A percentile compares a stretch with the other conserved stretches of the same genome.
Conservation (phyloP, 129 eudicot species). For the Escallonia rubra region DNA sequence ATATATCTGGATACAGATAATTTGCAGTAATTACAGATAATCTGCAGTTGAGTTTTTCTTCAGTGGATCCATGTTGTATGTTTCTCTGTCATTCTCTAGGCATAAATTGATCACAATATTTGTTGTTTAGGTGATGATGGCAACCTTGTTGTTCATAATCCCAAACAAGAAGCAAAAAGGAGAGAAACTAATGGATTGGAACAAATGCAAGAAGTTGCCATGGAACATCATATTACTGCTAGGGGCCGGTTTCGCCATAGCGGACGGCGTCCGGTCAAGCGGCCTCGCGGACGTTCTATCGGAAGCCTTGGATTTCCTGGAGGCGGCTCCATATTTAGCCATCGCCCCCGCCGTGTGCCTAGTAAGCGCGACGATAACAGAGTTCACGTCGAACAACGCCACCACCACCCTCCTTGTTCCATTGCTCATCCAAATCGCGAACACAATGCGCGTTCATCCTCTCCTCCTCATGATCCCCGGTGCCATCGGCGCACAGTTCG, state of each 20-base stretch:
- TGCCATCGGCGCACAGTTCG: constrained; percentile 75
- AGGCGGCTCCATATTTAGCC: constrained; percentile 53
- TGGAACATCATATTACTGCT: constrained; percentile 75
- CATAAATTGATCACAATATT: neutral
- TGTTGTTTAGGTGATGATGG: constrained; percentile 65
- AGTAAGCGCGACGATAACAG: constrained; percentile 56
- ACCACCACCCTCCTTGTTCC: constrained; percentile 74
- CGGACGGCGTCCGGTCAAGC: constrained; percentile 77
- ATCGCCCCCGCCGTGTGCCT: constrained; percentile 59
- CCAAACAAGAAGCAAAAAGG: constrained; percentile 78
- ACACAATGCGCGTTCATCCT: constrained; percentile 63
- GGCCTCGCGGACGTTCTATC: constrained; percentile 71
- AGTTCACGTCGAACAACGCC: constrained; percentile 84
- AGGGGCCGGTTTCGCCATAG: constrained; percentile 92
- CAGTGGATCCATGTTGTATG: neutral
- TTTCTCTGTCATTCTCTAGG: too few species aligned
- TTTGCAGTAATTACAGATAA: neutral
- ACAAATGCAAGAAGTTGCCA: constrained; percentile 88
- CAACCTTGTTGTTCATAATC: constrained; percentile 76
- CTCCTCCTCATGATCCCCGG: constrained; percentile 80
- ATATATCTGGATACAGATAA: neutral
- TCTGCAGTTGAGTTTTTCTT: too few species aligned
- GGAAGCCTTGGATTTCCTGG: constrained; percentile 46
- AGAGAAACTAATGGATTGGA: constrained; percentile 95
- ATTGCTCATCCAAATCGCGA: constrained; percentile 64